These are phyloP conservation scores for Microcyclospora pomicola DNA, from an alignment of 2,329 filamentous ascomycete species.

Conservation along the genomic window DNA sequence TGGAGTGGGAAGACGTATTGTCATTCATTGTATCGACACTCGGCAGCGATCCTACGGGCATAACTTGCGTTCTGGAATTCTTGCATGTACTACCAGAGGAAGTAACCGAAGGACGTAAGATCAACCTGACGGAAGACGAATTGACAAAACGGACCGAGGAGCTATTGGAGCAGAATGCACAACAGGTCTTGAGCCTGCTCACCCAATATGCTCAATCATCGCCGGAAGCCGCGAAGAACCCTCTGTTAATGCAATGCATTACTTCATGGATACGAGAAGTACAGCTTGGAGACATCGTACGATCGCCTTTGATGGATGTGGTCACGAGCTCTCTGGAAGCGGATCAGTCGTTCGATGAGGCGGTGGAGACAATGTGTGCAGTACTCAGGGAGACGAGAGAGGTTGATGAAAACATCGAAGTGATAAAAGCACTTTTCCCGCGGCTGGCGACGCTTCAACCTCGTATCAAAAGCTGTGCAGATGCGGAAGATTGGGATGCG, in stretches of 20 bases:
- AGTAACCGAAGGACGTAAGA: slow-evolving; percentile 97
- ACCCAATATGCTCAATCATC: slow-evolving; percentile 88
- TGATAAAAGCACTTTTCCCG: slow-evolving; percentile 72
- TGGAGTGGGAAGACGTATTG: slow-evolving; percentile 86
- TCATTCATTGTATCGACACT: slow-evolving; percentile 66
- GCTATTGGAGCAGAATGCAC: slow-evolving; percentile 78
- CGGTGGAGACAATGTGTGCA: slow-evolving; percentile 82
- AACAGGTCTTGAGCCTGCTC: slow-evolving; percentile 73
- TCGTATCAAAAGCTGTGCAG: slow-evolving; percentile 59
- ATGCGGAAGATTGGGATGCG: slow-evolving; percentile 69
- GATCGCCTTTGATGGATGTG: slow-evolving; percentile 69
- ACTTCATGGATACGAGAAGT: slow-evolving; percentile 95
- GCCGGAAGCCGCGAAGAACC: slow-evolving; percentile 74
- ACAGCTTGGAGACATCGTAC: slow-evolving; percentile 66
- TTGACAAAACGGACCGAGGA: slow-evolving; percentile 73
- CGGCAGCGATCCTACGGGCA: slow-evolving; percentile 59
- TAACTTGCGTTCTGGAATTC: slow-evolving; percentile 87
- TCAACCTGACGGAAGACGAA: slow-evolving; percentile 98
- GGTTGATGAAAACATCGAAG: slow-evolving; percentile 74
- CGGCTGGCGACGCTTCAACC: slow-evolving; percentile 62
- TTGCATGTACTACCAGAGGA: slow-evolving; percentile 94
- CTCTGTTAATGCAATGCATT: slow-evolving; percentile 84
- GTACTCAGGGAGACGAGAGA: slow-evolving; percentile 87
- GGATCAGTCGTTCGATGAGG: slow-evolving; percentile 69
- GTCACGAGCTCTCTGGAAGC: slow-evolving; percentile 64